These are phyloP conservation scores for Pistacia vera DNA, from an alignment of 345 rosid genomes.

Conservation along the genomic window DNA sequence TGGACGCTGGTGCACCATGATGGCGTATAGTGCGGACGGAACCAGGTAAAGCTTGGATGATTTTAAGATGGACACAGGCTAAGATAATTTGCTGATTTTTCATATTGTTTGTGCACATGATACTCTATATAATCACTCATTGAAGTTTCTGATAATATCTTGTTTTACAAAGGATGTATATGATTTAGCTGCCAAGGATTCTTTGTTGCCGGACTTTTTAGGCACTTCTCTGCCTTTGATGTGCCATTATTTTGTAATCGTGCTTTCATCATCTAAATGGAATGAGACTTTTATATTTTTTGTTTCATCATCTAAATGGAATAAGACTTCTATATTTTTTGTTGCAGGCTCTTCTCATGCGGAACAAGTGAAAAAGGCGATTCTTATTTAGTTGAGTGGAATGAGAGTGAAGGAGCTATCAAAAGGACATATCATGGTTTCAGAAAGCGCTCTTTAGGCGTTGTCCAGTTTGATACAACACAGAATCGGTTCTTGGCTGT, in stretches of 20 bases:
- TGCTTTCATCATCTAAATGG: neutral
- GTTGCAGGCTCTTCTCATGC: no score
- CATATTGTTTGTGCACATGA: neutral
- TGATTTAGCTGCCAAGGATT: neutral
- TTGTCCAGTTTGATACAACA: neutral
- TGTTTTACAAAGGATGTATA: neutral
- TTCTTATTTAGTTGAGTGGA: no score
- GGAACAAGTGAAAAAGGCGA: no score
- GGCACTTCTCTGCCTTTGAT: neutral
- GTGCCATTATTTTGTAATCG: neutral
- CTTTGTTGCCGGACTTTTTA: neutral
- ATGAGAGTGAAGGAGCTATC: no score
- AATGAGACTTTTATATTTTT: neutral
- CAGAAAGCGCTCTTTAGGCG: no score
- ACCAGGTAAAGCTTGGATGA: conserved; percentile 49
- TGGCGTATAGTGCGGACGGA: conserved; percentile 92
- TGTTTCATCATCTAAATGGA: conserved; percentile 12
- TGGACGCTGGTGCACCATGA: conserved; percentile 74
- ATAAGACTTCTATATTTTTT: no score
- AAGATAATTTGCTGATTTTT: neutral
- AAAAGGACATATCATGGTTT: no score
- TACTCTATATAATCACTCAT: neutral
- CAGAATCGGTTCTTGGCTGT: neutral
- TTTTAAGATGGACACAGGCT: neutral
- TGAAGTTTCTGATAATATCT: neutral